Evolutionary conservation across 495 filamentous ascomycete species (phyloP).

Genomic region (Mytilinidion resinicola): DNA sequence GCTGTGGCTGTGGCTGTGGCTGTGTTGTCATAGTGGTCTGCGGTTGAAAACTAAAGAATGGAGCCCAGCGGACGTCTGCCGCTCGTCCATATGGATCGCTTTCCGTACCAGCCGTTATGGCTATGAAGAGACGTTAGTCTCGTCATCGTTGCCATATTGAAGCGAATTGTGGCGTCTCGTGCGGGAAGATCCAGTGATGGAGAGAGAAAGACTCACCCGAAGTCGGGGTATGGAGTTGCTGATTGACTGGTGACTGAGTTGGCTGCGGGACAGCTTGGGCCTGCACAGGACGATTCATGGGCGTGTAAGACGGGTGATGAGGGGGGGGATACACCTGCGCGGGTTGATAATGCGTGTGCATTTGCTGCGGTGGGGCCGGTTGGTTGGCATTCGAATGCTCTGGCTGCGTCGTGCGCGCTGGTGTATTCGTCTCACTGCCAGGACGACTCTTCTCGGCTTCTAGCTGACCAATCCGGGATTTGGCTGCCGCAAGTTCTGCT

Average conservation of each 20-base stretch:
- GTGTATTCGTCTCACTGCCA: conserved; percentile 7
- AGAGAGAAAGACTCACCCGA: conserved; percentile 7
- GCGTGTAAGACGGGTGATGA: conserved; percentile 11
- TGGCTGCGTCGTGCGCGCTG: conserved; percentile 8
- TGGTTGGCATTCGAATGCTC: not conserved
- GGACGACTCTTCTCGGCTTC: conserved; percentile 18
- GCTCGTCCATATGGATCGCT: conserved; percentile 15
- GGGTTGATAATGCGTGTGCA: conserved; percentile 3
- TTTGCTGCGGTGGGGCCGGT: not conserved
- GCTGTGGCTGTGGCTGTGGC: not conserved
- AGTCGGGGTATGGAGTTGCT: conserved; percentile 14
- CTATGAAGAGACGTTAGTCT: not conserved
- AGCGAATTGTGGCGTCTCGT: too few species aligned
- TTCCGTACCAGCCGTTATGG: conserved; percentile 10
- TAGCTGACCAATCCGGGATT: conserved; percentile 17
- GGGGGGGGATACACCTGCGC: not conserved
- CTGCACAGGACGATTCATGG: conserved; percentile 11
- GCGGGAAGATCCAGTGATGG: too few species aligned
- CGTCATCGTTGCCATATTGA: not conserved
- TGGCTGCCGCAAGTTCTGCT: conserved; percentile 22
- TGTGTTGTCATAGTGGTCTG: not conserved
- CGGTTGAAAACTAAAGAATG: conserved; percentile 4
- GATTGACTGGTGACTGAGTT: conserved; percentile 8
- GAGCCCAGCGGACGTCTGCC: conserved; percentile 15
- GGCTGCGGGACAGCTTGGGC: conserved; percentile 4